Evolutionary conservation across 345 rosid genomes (phyloP).

Genomic region (Populus davidiana): DNA sequence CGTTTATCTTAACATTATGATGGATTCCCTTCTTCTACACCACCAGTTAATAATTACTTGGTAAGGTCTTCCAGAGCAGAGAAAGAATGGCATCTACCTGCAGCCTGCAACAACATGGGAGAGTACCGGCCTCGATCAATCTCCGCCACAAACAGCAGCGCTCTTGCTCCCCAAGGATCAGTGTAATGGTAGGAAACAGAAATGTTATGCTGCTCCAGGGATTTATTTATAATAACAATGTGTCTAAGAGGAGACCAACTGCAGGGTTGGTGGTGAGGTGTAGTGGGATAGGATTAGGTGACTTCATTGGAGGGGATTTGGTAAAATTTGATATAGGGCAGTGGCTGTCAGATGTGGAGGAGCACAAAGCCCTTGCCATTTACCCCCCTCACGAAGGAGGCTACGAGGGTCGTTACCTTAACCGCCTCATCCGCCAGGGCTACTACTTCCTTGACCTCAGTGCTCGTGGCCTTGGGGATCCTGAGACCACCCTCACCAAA

Average conservation of each 20-base stretch:
- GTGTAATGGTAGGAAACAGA: neutral
- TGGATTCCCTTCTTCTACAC: neutral
- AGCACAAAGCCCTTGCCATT: constrained; percentile 80
- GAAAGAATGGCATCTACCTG: constrained; percentile 30
- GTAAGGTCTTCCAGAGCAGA: neutral
- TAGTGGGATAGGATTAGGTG: constrained; percentile 43
- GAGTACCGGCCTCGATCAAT: constrained; percentile 19
- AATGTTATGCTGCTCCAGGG: neutral
- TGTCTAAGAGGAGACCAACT: neutral
- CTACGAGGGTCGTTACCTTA: constrained; percentile 83
- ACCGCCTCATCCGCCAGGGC: constrained; percentile 62
- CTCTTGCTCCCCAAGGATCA: neutral
- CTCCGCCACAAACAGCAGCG: constrained; percentile 10
- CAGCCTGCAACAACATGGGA: constrained; percentile 23
- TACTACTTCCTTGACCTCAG: constrained; percentile 88
- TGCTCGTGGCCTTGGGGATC: constrained; percentile 96
- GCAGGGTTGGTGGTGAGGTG: constrained; percentile 28
- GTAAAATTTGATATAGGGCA: constrained; percentile 58
- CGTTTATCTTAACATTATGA: neutral
- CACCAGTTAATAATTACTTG: neutral
- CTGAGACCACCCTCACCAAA: constrained; percentile 83
- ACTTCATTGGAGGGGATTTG: constrained; percentile 84
- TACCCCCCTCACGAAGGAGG: constrained; percentile 96
- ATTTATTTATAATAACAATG: neutral
- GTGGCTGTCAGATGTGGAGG: constrained; percentile 84